These are phyloP conservation scores for Leccinum barrowsii DNA, from an alignment of 768 basidiomycete species.

Conservation along the genomic window DNA sequence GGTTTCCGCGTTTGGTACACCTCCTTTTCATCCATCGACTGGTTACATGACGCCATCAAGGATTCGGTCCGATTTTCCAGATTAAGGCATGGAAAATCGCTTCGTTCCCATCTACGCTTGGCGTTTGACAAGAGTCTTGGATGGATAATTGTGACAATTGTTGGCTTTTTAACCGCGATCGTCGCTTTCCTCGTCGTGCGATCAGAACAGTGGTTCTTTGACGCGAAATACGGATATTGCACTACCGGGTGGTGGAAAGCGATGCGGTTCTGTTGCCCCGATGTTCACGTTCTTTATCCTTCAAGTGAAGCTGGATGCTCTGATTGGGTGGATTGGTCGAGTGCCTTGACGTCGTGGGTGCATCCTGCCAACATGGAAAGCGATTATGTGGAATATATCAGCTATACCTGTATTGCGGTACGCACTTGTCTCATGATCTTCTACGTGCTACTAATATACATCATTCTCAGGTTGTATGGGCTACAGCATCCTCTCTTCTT, in stretches of 20 bases:
- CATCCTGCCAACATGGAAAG: conserved; percentile 14
- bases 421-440: conserved; percentile 27
- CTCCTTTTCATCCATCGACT: conserved; percentile 88
- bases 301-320: conserved; percentile 45
- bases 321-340: conserved; percentile 76
- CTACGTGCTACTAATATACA: background rate
- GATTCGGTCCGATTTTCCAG: conserved; percentile 80
- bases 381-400: conserved; percentile 58
- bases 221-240: conserved; percentile 91
- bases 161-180: conserved; percentile 82
- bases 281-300: conserved; percentile 9
- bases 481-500: conserved; percentile 68
- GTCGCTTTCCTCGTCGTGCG: conserved; percentile 85
- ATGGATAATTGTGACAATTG: conserved; percentile 85
- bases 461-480: conserved; percentile 59
- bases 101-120: conserved; percentile 61
- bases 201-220: conserved; percentile 86
- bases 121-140: conserved; percentile 76
- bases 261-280: conserved; percentile 78
- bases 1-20: conserved; percentile 86
- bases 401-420: conserved; percentile 79
- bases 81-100: conserved; percentile 65
- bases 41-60: conserved; percentile 96
- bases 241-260: conserved; percentile 63
- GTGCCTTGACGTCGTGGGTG: conserved; percentile 41